Conservation (phyloP, 2,329 filamentous ascomycete species). For the Fusarium neocosmosporiellum region DNA sequence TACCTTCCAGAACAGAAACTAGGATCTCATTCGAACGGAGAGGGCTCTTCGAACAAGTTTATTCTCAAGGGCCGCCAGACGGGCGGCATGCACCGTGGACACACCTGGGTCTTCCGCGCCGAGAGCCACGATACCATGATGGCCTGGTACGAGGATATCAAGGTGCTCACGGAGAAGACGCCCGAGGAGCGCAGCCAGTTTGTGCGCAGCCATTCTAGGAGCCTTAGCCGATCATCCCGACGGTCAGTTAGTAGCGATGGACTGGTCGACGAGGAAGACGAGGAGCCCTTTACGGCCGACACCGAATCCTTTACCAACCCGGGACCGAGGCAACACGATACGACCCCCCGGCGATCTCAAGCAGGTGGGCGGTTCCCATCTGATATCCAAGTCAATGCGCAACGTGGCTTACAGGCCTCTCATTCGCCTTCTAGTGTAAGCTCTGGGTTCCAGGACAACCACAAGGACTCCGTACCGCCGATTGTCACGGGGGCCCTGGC, state of each 20-base stretch:
- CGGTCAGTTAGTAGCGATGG: conserved; percentile 78
- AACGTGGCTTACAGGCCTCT: conserved; percentile 83
- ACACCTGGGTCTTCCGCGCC: conserved; percentile 78
- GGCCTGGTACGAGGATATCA: conserved; percentile 95
- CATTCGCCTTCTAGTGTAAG: conserved; percentile 85
- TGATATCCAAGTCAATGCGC: conserved; percentile 84
- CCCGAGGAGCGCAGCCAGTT: conserved; percentile 90
- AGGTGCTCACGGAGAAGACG: conserved; percentile 86
- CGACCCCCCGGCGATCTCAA: conserved; percentile 75
- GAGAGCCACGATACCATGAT: conserved; percentile 93
- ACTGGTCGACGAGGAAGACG: conserved; percentile 79
- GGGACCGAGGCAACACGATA: conserved; percentile 61
- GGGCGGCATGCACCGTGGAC: conserved; percentile 87
- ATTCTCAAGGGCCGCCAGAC: conserved; percentile 97
- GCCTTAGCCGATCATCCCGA: conserved; percentile 74
- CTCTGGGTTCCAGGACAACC: conserved; percentile 65
- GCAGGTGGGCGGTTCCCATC: conserved; percentile 97
- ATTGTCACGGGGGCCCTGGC: conserved; percentile 68
- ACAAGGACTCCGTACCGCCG: conserved; percentile 65
- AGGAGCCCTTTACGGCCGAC: conserved; percentile 69
- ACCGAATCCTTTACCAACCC: conserved; percentile 59
- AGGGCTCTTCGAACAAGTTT: conserved; percentile 94
- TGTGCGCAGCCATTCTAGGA: conserved; percentile 83
- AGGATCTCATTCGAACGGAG: conserved; percentile 86
- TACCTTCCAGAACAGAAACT: conserved; percentile 96